Conservation (phyloP, 2,329 filamentous ascomycete species). For the Endoconidiophora laricicola region DNA sequence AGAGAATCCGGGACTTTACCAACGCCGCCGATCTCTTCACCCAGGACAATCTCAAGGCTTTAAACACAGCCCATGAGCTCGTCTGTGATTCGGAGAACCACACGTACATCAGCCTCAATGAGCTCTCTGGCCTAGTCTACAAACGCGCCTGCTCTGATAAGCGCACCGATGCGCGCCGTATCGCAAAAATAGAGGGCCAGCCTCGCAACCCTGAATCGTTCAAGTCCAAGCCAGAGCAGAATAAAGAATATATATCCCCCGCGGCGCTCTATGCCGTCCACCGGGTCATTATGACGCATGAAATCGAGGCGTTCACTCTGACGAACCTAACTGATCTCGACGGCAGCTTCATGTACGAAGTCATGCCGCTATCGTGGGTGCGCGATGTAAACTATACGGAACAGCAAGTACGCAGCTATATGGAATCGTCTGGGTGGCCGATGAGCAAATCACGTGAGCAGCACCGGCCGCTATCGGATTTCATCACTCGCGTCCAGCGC, state of each 20-base stretch:
- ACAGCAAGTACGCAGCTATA: constrained; percentile 18
- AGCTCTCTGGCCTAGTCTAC: constrained; percentile 24
- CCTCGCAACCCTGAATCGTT: neutral
- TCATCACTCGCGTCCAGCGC: constrained; percentile 31
- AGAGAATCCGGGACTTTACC: constrained; percentile 31
- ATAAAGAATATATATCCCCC: constrained; percentile 19
- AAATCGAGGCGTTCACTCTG: constrained; percentile 39
- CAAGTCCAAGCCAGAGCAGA: neutral
- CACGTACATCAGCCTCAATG: constrained; percentile 32
- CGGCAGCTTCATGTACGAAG: constrained; percentile 39
- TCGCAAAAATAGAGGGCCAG: neutral
- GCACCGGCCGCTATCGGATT: constrained; percentile 22
- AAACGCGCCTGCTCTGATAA: too few relatives aligned
- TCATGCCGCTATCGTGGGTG: constrained; percentile 24
- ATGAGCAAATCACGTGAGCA: constrained; percentile 14
- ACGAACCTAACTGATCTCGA: constrained; percentile 22
- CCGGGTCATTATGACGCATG: constrained; percentile 41
- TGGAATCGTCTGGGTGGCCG: constrained; percentile 7
- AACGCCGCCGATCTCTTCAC: constrained; percentile 27
- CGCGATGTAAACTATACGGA: constrained; percentile 20
- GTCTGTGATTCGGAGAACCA: constrained; percentile 24
- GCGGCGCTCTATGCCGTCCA: constrained; percentile 53
- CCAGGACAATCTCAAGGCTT: constrained; percentile 29
- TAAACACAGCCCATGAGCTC: constrained; percentile 29
- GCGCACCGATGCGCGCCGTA: neutral